Evolutionary conservation across 2,329 filamentous ascomycete species (phyloP).

Genomic region (Arthrocladium fulminans): DNA sequence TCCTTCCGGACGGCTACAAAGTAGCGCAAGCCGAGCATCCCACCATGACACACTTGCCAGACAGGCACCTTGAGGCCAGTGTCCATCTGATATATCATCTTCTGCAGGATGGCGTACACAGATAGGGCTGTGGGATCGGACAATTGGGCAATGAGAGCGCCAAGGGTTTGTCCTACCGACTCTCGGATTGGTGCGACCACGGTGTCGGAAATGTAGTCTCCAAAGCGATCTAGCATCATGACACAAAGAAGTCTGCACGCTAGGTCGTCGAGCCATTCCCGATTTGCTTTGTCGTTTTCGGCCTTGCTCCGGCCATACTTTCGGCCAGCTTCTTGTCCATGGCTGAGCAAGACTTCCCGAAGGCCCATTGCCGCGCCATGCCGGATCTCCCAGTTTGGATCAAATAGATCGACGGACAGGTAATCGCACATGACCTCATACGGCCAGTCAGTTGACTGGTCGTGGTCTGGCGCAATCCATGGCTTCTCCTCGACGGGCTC

Average conservation of each 20-base stretch:
- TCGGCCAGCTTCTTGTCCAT: conserved; percentile 80
- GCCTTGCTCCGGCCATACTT: conserved; percentile 56
- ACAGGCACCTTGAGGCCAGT: conserved; percentile 62
- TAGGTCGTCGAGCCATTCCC: conserved; percentile 83
- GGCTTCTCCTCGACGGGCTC: conserved; percentile 72
- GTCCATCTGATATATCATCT: conserved; percentile 86
- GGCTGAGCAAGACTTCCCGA: conserved; percentile 82
- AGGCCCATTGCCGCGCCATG: conserved; percentile 95
- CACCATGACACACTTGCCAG: conserved; percentile 95
- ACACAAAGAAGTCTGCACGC: conserved; percentile 93
- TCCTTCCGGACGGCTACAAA: conserved; percentile 93
- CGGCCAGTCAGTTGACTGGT: conserved; percentile 81
- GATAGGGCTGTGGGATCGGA: conserved; percentile 68
- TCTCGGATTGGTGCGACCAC: conserved; percentile 94
- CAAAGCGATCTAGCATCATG: conserved; percentile 94
- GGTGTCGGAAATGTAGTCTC: conserved; percentile 94
- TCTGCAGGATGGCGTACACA: conserved; percentile 75
- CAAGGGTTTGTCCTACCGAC: conserved; percentile 87
- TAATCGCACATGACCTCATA: conserved; percentile 92
- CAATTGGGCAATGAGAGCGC: conserved; percentile 77
- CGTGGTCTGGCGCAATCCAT: conserved; percentile 67
- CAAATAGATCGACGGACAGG: conserved; percentile 85
- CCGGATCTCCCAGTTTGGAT: conserved; percentile 86
- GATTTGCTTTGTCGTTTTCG: conserved; percentile 73
- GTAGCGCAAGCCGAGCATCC: conserved; percentile 94